A percentile compares a stretch with the other conserved stretches of the same genome.
These are phyloP conservation scores for Mycena vitilis DNA, from an alignment of 768 basidiomycete species.

Conservation along the genomic window DNA sequence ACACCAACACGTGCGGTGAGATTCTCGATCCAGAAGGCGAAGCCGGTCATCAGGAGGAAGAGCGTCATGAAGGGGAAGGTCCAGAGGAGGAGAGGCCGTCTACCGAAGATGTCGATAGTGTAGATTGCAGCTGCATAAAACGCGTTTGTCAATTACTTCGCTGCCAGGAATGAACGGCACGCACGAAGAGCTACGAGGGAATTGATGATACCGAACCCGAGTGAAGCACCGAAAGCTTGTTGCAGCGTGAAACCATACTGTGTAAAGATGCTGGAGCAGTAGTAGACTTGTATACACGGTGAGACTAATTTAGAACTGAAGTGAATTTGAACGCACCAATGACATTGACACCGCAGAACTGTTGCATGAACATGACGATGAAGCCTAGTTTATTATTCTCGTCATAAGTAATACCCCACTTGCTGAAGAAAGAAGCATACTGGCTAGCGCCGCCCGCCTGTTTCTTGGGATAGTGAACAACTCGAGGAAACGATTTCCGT, in stretches of 20 bases:
- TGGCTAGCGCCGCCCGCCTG: slow-evolving; percentile 60
- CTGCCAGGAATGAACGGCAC: too few relatives aligned
- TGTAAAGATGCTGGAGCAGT: slow-evolving; percentile 80
- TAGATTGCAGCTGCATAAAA: too few relatives aligned
- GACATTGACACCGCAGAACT: slow-evolving; percentile 41
- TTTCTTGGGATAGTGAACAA: slow-evolving; percentile 70
- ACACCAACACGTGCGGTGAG: slow-evolving; percentile 52
- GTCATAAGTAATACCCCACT: too few relatives aligned
- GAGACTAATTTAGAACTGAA: neutral
- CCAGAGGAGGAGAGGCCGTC: slow-evolving; percentile 79
- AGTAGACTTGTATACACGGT: slow-evolving; percentile 72
- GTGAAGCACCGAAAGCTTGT: slow-evolving; percentile 68
- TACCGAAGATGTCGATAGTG: slow-evolving; percentile 57
- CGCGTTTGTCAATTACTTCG: too few relatives aligned
- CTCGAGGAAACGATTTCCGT: slow-evolving; percentile 8
- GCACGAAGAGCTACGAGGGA: slow-evolving; percentile 61
- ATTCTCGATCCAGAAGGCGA: too few relatives aligned
- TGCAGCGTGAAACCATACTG: slow-evolving; percentile 61
- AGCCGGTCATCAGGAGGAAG: slow-evolving; percentile 59
- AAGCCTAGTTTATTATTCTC: slow-evolving; percentile 45
- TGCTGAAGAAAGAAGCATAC: too few relatives aligned
- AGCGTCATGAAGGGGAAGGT: slow-evolving; percentile 88
- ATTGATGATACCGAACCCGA: slow-evolving; percentile 76
- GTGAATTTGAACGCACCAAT: neutral
- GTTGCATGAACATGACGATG: slow-evolving; percentile 77